A percentile compares a stretch with the other conserved stretches of the same genome.
Evolutionary conservation across 352 stramenopile species (phyloP).

Genomic region (Blastocystis sp.): DNA sequence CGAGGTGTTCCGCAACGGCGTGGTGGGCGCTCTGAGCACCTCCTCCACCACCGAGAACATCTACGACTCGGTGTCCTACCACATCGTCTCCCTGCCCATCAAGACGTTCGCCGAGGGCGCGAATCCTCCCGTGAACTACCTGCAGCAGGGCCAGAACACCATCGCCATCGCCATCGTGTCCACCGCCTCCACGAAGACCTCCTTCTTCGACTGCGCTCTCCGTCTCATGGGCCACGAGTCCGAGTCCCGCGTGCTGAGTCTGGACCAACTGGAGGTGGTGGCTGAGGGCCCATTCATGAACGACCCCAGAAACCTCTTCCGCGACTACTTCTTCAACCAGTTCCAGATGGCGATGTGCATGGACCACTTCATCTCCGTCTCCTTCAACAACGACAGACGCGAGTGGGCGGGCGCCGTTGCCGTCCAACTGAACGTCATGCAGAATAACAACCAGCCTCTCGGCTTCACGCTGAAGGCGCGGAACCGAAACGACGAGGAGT

Average conservation of each 20-base stretch:
- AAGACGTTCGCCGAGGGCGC: no score
- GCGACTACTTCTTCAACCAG: neutral
- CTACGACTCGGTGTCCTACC: neutral
- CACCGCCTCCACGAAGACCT: neutral
- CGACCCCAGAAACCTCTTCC: neutral
- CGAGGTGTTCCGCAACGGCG: constrained; percentile 1
- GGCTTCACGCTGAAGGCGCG: constrained; percentile 2
- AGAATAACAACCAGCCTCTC: neutral
- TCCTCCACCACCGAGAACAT: neutral
- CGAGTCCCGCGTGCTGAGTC: no score
- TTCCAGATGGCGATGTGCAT: neutral
- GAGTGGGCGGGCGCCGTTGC: constrained; percentile 7
- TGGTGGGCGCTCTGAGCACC: neutral
- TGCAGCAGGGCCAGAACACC: neutral
- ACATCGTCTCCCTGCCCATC: neutral
- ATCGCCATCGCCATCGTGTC: neutral
- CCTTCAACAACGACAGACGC: constrained; percentile 13
- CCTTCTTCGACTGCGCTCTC: constrained; percentile 1
- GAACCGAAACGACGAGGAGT: constrained; percentile 2
- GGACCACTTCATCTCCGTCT: neutral
- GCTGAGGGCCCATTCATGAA: no score
- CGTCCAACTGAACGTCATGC: neutral
- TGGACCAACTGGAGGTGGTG: no score
- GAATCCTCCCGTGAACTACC: neutral
- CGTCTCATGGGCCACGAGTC: neutral